Evolutionary conservation across 768 basidiomycete species (phyloP).

Genomic region (Auriscalpium microsporum): DNA sequence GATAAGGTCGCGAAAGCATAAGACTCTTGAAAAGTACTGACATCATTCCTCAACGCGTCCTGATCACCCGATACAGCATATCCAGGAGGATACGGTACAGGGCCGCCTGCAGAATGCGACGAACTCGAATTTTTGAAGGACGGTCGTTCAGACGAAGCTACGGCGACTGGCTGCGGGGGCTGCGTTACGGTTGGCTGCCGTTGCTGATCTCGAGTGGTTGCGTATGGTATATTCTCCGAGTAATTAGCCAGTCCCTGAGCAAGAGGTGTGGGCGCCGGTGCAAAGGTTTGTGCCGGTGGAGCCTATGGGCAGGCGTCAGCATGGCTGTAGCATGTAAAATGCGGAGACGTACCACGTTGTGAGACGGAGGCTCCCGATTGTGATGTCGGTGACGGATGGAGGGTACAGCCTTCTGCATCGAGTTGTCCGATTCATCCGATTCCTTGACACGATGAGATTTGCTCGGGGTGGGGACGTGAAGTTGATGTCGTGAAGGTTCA

Average conservation of each 20-base stretch:
- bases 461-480: no score
- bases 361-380: background rate
- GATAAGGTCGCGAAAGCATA: no score
- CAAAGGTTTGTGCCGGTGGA: background rate
- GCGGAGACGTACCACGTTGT: no score
- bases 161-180: background rate
- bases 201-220: background rate
- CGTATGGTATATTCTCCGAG: background rate
- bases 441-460: conserved; percentile 11
- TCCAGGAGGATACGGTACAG: conserved; percentile 15
- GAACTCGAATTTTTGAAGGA: conserved; percentile 2
- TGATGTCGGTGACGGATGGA: conserved; percentile 10
- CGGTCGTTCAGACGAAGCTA: background rate
- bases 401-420: conserved; percentile 4
- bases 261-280: background rate
- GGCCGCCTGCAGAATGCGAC: conserved; percentile 9
- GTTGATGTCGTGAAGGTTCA: background rate
- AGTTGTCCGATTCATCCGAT: conserved; percentile 16
- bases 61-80: conserved; percentile 15
- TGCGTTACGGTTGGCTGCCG: background rate
- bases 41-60: conserved; percentile 9
- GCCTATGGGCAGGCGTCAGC: no score
- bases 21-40: background rate
- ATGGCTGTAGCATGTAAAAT: no score
- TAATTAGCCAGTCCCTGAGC: background rate